Evolutionary conservation across 75 land plant species (phyloP).

Genomic region (Pinus albicaulis): DNA sequence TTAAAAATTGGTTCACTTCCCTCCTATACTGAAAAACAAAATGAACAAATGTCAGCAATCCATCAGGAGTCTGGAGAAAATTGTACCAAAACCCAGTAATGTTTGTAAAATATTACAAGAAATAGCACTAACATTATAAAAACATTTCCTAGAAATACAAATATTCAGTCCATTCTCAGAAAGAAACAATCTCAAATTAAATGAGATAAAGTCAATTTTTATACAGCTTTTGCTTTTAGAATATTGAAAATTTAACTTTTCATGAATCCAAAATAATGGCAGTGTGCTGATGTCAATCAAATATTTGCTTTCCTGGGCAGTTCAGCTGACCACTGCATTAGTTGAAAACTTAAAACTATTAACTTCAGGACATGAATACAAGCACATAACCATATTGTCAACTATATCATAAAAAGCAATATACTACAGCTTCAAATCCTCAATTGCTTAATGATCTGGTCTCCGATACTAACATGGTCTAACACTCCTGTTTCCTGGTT

Average conservation of each 20-base stretch:
- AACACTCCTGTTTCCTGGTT: too few species aligned
- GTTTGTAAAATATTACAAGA: not conserved
- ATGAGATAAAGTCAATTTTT: not conserved
- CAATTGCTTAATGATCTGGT: too few species aligned
- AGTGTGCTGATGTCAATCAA: not conserved
- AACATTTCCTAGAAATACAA: not conserved
- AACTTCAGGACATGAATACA: not conserved
- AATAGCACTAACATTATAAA: not conserved
- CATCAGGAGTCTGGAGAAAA: not conserved
- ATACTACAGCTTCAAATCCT: too few species aligned
- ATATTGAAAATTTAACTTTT: not conserved
- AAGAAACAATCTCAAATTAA: not conserved
- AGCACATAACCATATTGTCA: too few species aligned
- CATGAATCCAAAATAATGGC: not conserved
- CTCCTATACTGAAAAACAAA: slow-evolving; percentile 76
- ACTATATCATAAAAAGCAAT: too few species aligned
- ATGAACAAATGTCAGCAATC: slow-evolving; percentile 1
- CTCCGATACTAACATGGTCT: too few species aligned
- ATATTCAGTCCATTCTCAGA: not conserved
- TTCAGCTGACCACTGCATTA: not conserved
- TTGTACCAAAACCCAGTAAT: not conserved
- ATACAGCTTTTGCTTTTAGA: not conserved
- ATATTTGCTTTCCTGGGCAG: not conserved
- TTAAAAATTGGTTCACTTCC: slow-evolving; percentile 57
- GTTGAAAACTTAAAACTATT: not conserved